A percentile compares a stretch with the other conserved stretches of the same genome.
These are phyloP conservation scores for Paecilomyces sp. DNA, from an alignment of 2,329 filamentous ascomycete genomes.

Conservation along the genomic window DNA sequence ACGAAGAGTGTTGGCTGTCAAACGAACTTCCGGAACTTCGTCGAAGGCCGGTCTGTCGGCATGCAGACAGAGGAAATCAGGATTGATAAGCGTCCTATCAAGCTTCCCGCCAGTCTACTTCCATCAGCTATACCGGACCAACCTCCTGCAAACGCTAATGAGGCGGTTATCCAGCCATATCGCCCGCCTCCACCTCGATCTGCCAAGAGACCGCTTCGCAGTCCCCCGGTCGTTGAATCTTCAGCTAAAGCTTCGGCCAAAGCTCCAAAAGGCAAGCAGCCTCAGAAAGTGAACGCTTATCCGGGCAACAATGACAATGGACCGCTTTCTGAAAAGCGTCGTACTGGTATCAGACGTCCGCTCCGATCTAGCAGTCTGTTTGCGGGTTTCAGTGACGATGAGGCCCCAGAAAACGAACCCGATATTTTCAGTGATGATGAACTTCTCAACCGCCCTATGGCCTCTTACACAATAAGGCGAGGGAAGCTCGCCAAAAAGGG, in stretches of 20 bases:
- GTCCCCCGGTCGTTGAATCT: slow-evolving; percentile 36
- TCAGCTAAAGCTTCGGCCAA: slow-evolving; percentile 22
- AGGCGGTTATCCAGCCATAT: slow-evolving; percentile 25
- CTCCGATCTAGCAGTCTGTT: slow-evolving; percentile 79
- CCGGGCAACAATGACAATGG: slow-evolving; percentile 77
- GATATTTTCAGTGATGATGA: slow-evolving; percentile 39
- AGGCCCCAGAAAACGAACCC: slow-evolving; percentile 15
- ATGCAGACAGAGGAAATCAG: slow-evolving; percentile 90
- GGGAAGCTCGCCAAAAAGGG: slow-evolving; percentile 33
- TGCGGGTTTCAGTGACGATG: slow-evolving; percentile 64
- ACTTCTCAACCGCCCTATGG: slow-evolving; percentile 37
- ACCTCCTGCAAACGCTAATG: slow-evolving; percentile 17
- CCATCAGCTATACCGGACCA: slow-evolving; percentile 65
- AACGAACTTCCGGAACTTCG: slow-evolving; percentile 50
- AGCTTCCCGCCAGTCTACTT: slow-evolving; percentile 68
- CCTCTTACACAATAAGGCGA: slow-evolving; percentile 34
- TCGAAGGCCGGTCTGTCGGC: slow-evolving; percentile 46
- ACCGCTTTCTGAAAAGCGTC: slow-evolving; percentile 54
- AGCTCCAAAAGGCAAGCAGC: slow-evolving; percentile 11
- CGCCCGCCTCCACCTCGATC: slow-evolving; percentile 27
- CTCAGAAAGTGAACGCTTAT: slow-evolving; percentile 57
- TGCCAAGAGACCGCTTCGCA: slow-evolving; percentile 18
- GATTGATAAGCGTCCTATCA: slow-evolving; percentile 68
- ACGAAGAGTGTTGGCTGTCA: slow-evolving; percentile 80
- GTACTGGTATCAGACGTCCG: slow-evolving; percentile 58